Evolutionary conservation across 2,329 filamentous ascomycete genomes (phyloP).

Genomic region (Penicillium sp.): DNA sequence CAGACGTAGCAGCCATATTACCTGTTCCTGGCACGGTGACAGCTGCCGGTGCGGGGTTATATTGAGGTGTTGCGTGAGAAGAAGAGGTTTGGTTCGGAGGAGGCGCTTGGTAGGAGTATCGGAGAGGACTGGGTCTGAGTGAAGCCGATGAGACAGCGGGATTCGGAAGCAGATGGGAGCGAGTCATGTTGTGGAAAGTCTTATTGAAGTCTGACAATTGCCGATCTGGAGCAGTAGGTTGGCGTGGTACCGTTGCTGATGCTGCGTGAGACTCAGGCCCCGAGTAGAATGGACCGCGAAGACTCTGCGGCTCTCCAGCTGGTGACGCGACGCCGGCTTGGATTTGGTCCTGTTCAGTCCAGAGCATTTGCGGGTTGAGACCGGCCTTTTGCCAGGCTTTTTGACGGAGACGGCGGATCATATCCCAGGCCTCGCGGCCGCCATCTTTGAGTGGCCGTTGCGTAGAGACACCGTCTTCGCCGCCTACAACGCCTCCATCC

Average conservation of each 20-base stretch:
- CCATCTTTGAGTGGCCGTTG: conserved; percentile 47
- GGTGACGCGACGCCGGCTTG: conserved; percentile 33
- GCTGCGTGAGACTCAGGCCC: conserved; percentile 8
- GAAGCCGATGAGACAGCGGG: conserved; percentile 13
- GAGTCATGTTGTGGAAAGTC: conserved; percentile 37
- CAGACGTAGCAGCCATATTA: conserved; percentile 7
- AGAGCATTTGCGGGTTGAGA: conserved; percentile 46
- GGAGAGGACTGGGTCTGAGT: conserved; percentile 25
- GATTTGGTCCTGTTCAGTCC: conserved; percentile 48
- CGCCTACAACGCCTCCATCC: conserved; percentile 47
- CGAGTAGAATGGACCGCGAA: conserved; percentile 11
- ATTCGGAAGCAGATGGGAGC: conserved; percentile 29
- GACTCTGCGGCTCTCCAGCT: conserved; percentile 15
- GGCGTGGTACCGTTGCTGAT: background rate
- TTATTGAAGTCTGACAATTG: conserved; percentile 34
- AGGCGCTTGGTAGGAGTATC: conserved; percentile 23
- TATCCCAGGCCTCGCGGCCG: conserved; percentile 50
- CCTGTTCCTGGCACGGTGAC: conserved; percentile 3
- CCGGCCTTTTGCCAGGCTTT: conserved; percentile 51
- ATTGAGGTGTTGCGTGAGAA: conserved; percentile 13
- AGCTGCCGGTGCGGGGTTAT: conserved; percentile 11
- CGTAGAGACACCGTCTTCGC: conserved; percentile 45
- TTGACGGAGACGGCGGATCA: conserved; percentile 47
- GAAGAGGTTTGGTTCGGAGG: conserved; percentile 10
- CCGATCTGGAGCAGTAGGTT: conserved; percentile 7